These are phyloP conservation scores for Cichorium intybus DNA, from an alignment of 140 eudicot genomes.

Conservation along the genomic window DNA sequence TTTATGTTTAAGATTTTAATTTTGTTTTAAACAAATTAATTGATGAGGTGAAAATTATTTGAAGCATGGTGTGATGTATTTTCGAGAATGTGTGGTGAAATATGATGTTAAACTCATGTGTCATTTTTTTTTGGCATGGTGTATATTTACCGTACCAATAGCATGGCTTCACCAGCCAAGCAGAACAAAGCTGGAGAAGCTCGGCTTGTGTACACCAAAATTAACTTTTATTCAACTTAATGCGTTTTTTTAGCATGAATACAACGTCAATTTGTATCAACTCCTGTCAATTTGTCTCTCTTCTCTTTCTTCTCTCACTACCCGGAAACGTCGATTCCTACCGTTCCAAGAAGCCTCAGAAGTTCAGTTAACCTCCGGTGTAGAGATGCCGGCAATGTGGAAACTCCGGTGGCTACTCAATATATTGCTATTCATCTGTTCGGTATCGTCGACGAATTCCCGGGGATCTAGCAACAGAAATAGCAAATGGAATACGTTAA, in stretches of 20 bases:
- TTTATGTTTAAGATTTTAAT: too few species aligned
- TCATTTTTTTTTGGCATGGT: too few species aligned
- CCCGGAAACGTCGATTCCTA: neutral
- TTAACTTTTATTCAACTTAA: slow-evolving; percentile 2
- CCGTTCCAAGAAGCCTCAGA: neutral
- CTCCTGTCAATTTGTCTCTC: neutral
- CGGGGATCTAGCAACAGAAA: slow-evolving; percentile 32
- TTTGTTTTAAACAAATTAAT: too few species aligned
- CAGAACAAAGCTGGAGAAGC: neutral
- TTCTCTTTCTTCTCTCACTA: neutral
- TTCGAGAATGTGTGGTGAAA: too few species aligned
- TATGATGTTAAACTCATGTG: too few species aligned
- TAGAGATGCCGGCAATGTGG: slow-evolving; percentile 37
- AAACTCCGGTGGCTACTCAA: slow-evolving; percentile 32
- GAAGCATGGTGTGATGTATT: too few species aligned
- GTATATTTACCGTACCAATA: too few species aligned
- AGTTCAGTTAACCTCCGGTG: neutral
- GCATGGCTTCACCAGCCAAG: neutral
- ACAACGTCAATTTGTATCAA: neutral
- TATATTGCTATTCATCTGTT: slow-evolving; percentile 32
- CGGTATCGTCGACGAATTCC: slow-evolving; percentile 28
- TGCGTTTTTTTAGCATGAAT: slow-evolving; percentile 3
- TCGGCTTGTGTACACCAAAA: slow-evolving; percentile 21
- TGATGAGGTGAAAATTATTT: too few species aligned
- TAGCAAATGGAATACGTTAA: slow-evolving; percentile 45